Evolutionary conservation across 2,329 filamentous ascomycete genomes (phyloP), one percentile per base, ranked within the genome.

Genomic region (Talaromyces piceae): DNA sequence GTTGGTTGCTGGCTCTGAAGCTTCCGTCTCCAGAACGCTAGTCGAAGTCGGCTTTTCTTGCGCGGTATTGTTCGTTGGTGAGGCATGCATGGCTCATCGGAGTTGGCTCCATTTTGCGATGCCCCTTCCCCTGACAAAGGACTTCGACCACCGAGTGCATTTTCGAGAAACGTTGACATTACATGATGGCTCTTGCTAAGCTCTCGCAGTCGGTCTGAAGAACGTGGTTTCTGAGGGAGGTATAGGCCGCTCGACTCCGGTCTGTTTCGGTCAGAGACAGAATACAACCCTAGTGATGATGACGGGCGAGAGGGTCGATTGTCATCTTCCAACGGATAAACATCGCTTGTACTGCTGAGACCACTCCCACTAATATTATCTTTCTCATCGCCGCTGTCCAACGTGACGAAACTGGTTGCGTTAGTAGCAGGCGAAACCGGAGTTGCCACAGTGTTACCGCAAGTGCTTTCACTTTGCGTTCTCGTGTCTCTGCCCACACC

Each of bases 401-500:
- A 63, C 12, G 67, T 70, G 27, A 73, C 58, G 25, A 73, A 66
- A 52, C 71, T 73, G 28, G 71, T 71, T 16, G 70, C 70, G 52
- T 73, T 72, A n/a, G 71, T 73, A 9, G 66, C 64, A 1, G 68
- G 69, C 5, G 70, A 72, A 4, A 69, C 66, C 1, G 70, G 68
- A 1, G 70, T 69, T 59, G 68, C 66, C 22, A 59, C 58, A 12
- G 64, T 69, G 53, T 71, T 71, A 46, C 70, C 71, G 52, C 72
- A 68, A 4, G 68, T 68, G 54, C 70, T 69, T 50, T 67, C 58
- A 51, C 68, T 71, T 49, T 71, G 68, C 5, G 68, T 70, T 9
- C 68, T 65, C 11, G 67, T 67, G 53, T 55, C 55, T 33, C 66
- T 65, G 48, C 67, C 69, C 41, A 67, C 66, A 44, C 68, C 66